Base-by-base conservation (phyloP, 805 yeast genomes). In the Tetrapisispora fleetii region DNA sequence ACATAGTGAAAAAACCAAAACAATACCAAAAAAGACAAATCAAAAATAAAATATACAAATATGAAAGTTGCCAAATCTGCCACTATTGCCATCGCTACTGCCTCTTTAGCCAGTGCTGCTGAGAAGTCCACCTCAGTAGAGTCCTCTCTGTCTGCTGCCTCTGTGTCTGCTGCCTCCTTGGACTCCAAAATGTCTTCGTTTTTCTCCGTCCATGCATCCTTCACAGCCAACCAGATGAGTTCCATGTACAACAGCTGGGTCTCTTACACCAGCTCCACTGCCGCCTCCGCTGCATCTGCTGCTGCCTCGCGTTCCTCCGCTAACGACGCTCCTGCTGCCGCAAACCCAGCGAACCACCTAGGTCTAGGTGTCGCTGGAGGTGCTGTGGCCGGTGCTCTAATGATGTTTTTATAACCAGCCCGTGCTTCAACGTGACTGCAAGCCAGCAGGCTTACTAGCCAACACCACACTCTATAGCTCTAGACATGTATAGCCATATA, bases 271-370 rank as follows among this genome's bases (percentile, higher is more conserved):
- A 24, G 22, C 32, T 28, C 42, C 8, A 22, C 41, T 13, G 44
- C 38, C 19, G 32, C 43, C 10, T 32, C 47, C 22, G 33, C 32
- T 17, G 30, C 48, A 4, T 36, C 40, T 18, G 39, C 45, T n/a
- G 43, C 48, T 28, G 45, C 48, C 28, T 10, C 36, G 18, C 16
- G 18, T 17, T 41, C 43, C 16, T 45, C 48, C 14, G 48, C 41
- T 16, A 28, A 27, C 11, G 27, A 22, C 19, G 44, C 28, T 14
- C 19, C 37, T 4, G 22, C 21, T 17, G 24, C 21, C 18, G 38
- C 27, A 2, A 33, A 19, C 17, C 44, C 37, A 41, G 10, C 30
- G 18, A 41, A 41, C 37, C 40, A 27, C 14, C 7, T 33, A 7
- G 36, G 19, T 9, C 32, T 35, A 24, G 40, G 38, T 13, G 36